Evolutionary conservation across 805 yeast species (phyloP).

Genomic region (Candida vaughaniae): DNA sequence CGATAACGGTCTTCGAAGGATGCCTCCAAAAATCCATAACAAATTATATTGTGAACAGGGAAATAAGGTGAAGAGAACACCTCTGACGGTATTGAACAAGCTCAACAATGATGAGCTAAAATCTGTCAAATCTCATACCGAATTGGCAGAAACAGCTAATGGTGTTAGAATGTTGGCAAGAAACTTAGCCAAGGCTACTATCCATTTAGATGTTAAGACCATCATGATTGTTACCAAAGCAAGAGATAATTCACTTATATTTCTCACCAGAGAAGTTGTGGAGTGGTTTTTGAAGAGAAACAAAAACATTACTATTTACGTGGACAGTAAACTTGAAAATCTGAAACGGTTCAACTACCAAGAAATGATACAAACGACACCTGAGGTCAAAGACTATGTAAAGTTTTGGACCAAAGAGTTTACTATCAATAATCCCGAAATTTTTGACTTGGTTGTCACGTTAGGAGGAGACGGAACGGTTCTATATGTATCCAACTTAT

Average conservation of each 20-base stretch:
- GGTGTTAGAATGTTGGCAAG: conserved; percentile 77
- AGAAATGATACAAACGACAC: conserved; percentile 49
- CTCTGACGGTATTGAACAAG: conserved; percentile 26
- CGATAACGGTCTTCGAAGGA: conserved; percentile 13
- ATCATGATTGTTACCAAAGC: conserved; percentile 89
- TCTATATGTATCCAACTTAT: conserved; percentile 40
- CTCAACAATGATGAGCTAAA: conserved; percentile 44
- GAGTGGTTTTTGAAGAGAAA: conserved; percentile 62
- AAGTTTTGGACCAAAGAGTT: conserved; percentile 70
- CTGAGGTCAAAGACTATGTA: conserved; percentile 45
- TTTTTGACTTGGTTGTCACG: conserved; percentile 43
- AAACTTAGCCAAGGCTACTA: conserved; percentile 66
- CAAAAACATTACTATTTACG: conserved; percentile 53
- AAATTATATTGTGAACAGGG: conserved; percentile 28
- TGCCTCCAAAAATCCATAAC: conserved; percentile 28
- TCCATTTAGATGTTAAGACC: conserved; percentile 65
- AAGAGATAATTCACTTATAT: conserved; percentile 74
- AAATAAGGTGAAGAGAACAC: conserved; percentile 13
- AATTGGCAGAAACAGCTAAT: conserved; percentile 76
- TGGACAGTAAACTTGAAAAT: conserved; percentile 64
- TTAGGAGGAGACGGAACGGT: conserved; percentile 50
- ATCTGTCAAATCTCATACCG: conserved; percentile 66
- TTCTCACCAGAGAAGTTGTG: conserved; percentile 73
- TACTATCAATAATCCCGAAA: conserved; percentile 42
- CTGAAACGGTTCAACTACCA: conserved; percentile 63